phyloP scores from a whole-genome alignment of 129 eudicot genomes.

The Solidago caesia region DNA sequence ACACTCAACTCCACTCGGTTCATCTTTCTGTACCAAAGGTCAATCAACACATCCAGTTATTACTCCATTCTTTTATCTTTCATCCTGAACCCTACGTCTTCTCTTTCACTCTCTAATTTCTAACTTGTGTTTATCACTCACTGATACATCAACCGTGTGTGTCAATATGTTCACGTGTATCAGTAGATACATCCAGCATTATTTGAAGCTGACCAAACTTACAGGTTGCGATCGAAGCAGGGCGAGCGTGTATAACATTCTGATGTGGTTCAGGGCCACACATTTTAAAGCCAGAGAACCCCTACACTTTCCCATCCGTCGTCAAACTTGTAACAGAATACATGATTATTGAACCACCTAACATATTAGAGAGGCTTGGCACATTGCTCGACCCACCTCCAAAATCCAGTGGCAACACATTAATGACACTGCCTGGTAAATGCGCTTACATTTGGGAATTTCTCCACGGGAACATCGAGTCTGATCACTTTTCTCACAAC shows the following conservation, averaged over 20 bases:
- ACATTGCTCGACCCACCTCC: no score
- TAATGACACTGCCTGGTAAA: no score
- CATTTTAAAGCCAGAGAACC: no score
- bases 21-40: constrained; percentile 17
- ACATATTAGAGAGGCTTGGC: no score
- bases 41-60: constrained; percentile 9
- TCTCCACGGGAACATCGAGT: constrained; percentile 81
- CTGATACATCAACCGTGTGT: constrained; percentile 59
- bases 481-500: constrained; percentile 74
- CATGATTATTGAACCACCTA: no score
- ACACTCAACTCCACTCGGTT: constrained; percentile 41
- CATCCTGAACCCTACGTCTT: constrained; percentile 79
- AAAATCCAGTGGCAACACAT: no score
- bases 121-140: constrained; percentile 45
- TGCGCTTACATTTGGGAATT: constrained; percentile 78
- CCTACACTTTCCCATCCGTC: no score
- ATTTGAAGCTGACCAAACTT: no score
- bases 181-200: constrained; percentile 28
- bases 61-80: constrained; percentile 33
- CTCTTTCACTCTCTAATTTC: constrained; percentile 55
- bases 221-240: no score
- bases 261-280: no score
- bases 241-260: no score
- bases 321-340: no score
- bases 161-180: constrained; percentile 83